phyloP scores from a whole-genome alignment of 1,284 basidiomycete species.

The Rhodotorula sp. region DNA sequence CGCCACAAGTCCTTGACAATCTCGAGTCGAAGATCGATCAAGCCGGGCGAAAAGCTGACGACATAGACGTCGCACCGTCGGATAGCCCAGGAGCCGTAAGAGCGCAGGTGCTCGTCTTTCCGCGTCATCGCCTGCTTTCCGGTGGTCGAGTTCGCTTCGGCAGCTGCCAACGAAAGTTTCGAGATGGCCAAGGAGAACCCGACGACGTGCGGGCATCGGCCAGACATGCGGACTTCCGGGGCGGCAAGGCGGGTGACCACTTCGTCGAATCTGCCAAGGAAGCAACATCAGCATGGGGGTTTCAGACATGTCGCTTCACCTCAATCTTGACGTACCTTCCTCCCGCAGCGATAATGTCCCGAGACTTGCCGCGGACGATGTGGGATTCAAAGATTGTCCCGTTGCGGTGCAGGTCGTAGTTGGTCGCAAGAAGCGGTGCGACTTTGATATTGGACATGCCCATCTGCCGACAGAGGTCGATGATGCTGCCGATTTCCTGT shows the following conservation, averaged over 20 bases:
- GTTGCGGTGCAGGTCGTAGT: conserved; percentile 54
- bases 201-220: conserved; percentile 53
- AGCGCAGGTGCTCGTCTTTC: conserved; percentile 49
- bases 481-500: conserved; percentile 47
- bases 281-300: neutral
- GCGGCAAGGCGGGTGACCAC: conserved; percentile 56
- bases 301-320: too few species aligned
- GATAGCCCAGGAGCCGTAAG: conserved; percentile 54
- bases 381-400: conserved; percentile 58
- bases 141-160: conserved; percentile 51
- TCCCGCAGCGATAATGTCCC: conserved; percentile 55
- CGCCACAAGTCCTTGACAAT: conserved; percentile 58
- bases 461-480: conserved; percentile 51
- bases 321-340: conserved; percentile 46
- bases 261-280: conserved; percentile 53
- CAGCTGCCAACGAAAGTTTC: conserved; percentile 53
- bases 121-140: conserved; percentile 49
- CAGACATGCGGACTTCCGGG: conserved; percentile 43
- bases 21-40: conserved; percentile 54
- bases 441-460: conserved; percentile 55
- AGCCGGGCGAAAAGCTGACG: conserved; percentile 52
- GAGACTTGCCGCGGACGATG: conserved; percentile 50
- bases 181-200: conserved; percentile 57
- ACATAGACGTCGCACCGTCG: conserved; percentile 60
- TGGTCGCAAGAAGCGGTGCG: conserved; percentile 52